Base-by-base conservation (phyloP, 2,329 filamentous ascomycete species). In the Chrysoporthe puriensis region DNA sequence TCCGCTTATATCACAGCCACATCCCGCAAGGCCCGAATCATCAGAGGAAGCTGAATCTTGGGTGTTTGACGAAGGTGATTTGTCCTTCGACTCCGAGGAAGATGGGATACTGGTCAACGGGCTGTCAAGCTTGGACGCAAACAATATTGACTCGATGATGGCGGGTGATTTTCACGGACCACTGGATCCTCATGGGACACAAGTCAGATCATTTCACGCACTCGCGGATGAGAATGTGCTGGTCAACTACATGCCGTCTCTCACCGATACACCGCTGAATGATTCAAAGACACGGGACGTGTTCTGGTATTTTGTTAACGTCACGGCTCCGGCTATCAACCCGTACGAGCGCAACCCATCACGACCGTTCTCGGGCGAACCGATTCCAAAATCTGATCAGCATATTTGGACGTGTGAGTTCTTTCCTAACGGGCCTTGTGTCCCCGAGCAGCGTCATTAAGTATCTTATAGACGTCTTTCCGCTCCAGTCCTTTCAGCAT, bases 301-400 rank as follows among this genome's bases (percentile, higher is more conserved):
- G 7, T 98, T 98, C 77, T 91, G 91, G 77, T 94, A 98, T 78
- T 98, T 97, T 77, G 89, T 98, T 59, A 91, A 93, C 72, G 91
- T 96, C 7, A 97, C 94, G 2, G 94, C 91, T 0, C 92, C 94
- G 0, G 91, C 88, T 71, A 87, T 98, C 75, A 97, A 94, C 1
- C 85, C 97, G 40, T 97, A 93, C 76, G 94, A 98, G 78, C 86
- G 95, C 64, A 89, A 94, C 76, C 89, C 92, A 2, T 86, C 89
- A 0, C 85, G 89, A 7, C 84, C 91, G 42, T 89, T 92, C 72
- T 82, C 83, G 66, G 87, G 89, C 58, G 81, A 83, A 11, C 82
- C 86, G 0, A 84, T 91, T 1, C 86, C 90, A 2, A 84, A 84
- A 62, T 84, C 88, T 9, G 86, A 91, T 60, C 88, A 89, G 73